Conservation (phyloP, 495 filamentous ascomycete species). For the Penicillium verhagenii region DNA sequence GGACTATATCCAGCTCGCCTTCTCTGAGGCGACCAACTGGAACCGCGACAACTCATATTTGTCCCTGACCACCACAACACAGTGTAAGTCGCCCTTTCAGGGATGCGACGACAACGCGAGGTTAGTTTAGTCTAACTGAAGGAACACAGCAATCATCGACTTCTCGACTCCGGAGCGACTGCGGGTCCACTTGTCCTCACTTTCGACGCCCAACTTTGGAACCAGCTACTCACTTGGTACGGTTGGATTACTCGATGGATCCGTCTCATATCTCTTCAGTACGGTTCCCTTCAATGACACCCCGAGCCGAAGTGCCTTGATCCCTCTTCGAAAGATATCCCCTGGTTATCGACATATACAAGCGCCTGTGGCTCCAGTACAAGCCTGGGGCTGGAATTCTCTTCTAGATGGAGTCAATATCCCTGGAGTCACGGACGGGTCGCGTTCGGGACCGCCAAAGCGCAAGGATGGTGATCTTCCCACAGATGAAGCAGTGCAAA, state of each 20-base stretch:
- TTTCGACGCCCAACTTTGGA: constrained; percentile 86
- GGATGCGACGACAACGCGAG: constrained; percentile 8
- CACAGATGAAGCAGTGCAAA: constrained; percentile 22
- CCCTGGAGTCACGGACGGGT: constrained; percentile 15
- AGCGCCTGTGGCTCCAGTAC: constrained; percentile 37
- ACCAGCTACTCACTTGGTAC: constrained; percentile 86
- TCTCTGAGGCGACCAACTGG: constrained; percentile 84
- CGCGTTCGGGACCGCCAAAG: background rate
- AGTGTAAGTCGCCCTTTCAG: constrained; percentile 52
- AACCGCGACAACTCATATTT: constrained; percentile 92
- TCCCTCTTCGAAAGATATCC: constrained; percentile 64
- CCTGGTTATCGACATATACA: constrained; percentile 67
- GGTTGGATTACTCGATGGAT: constrained; percentile 84
- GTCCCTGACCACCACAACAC: constrained; percentile 79
- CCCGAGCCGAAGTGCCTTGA: constrained; percentile 53
- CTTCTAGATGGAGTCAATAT: constrained; percentile 28
- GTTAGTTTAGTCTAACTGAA: background rate
- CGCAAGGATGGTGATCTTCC: constrained; percentile 9
- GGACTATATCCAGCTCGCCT: constrained; percentile 94
- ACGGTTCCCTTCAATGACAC: constrained; percentile 65
- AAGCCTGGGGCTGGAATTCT: constrained; percentile 36
- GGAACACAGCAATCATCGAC: constrained; percentile 67
- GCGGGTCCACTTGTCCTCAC: constrained; percentile 73
- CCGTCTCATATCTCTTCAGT: constrained; percentile 86
- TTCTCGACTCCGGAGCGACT: constrained; percentile 83